Base-by-base conservation (phyloP, 2,329 filamentous ascomycete species). In the Dryadomyces quercivorus region DNA sequence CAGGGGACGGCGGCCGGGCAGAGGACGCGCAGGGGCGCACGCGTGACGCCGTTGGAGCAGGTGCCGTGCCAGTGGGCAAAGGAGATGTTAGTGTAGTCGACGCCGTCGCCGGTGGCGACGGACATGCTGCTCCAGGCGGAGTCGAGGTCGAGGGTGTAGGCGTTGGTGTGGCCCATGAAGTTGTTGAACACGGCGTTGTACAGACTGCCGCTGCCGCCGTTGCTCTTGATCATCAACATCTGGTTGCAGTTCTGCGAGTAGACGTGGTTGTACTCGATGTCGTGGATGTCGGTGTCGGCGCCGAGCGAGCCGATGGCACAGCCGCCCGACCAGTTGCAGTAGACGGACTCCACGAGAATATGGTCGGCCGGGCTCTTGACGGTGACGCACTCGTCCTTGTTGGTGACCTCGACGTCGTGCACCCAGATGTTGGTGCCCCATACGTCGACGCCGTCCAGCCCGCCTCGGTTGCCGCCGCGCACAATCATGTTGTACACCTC, bases 151-250 rank as follows among this genome's bases (percentile, higher is more conserved):
- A 81, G 67, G 12, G 72, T 73, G 67, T 81, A 82, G 5, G 80
- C 78, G 57, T 82, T 83, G 55, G 69, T 66, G 63, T 78, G 77
- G 43, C 80, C 79, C 61, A 80, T 77, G 64, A 82, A 83, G 66
- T 81, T 80, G 60, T 77, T 73, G 45, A 82, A 71, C 1, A 71
- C 60, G 15, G 71, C 67, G 59, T 81, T 73, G 46, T 70, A 69
- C 5, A 82, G 72, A 2, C 66, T 71, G 21, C 79, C 80, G 55
- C 64, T 70, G 42, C 80, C 80, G 46, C 80, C 80, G 60, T 81
- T 77, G 54, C 72, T 75, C 65, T 82, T 83, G 69, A 82, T 75
- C 76, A 80, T 78, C 65, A 75, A 73, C 78, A 82, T 81, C 62
- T 82, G 77, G 69, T 82, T 82, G 10, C 74, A 75, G 18, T 71